A percentile compares a stretch with the other conserved stretches of the same genome.
These are phyloP conservation scores for Psilocybe cyanescens DNA, from an alignment of 768 basidiomycete genomes.

Conservation along the genomic window DNA sequence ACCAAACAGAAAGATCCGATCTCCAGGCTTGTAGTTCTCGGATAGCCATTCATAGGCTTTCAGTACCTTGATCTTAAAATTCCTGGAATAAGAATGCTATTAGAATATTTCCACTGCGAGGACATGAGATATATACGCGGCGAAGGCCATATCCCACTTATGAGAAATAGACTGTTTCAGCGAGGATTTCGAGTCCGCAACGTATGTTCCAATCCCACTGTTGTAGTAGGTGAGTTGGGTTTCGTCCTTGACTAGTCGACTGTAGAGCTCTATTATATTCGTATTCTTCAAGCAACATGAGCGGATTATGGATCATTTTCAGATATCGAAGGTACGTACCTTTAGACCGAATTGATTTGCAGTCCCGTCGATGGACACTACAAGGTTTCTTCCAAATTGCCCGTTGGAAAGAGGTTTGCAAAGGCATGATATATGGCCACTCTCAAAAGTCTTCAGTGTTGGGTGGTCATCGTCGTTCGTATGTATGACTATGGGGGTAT, in stretches of 20 bases:
- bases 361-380: too few species aligned
- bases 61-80: constrained; percentile 37
- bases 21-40: constrained; percentile 40
- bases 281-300: neutral
- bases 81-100: constrained; percentile 21
- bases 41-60: constrained; percentile 47
- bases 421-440: too few species aligned
- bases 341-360: neutral
- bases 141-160: neutral
- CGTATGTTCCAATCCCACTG: constrained; percentile 9
- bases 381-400: too few species aligned
- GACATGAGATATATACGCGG: neutral
- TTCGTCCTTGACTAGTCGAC: neutral
- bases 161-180: neutral
- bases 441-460: too few species aligned
- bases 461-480: too few species aligned
- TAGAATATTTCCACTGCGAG: neutral
- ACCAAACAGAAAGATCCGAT: constrained; percentile 47
- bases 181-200: neutral
- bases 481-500: too few species aligned
- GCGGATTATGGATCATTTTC: too few species aligned
- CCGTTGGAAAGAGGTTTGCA: neutral
- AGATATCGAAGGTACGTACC: neutral
- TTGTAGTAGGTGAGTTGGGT: constrained; percentile 1
- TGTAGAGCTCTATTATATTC: neutral